These are phyloP conservation scores for Pichia occidentalis DNA, from an alignment of 805 yeast genomes.

Conservation along the genomic window DNA sequence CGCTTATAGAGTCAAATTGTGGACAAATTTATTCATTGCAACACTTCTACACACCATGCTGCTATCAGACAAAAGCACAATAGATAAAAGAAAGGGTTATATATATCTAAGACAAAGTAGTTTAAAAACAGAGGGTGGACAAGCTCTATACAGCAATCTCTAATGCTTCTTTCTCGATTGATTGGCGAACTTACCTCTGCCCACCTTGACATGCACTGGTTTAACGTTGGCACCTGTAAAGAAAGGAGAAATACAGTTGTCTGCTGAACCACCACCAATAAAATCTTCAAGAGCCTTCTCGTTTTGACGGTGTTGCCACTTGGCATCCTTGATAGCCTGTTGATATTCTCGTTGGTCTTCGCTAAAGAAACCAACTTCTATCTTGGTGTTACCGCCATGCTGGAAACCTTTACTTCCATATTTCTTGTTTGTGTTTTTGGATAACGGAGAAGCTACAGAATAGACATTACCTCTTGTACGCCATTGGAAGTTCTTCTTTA, in stretches of 20 bases:
- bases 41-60: no score
- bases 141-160: no score
- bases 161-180: constrained; percentile 39
- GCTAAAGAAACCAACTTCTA: constrained; percentile 56
- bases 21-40: no score
- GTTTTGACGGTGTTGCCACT: constrained; percentile 79
- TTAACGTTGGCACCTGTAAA: constrained; percentile 49
- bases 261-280: constrained; percentile 93
- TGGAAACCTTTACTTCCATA: constrained; percentile 77
- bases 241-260: constrained; percentile 85
- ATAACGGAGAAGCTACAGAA: constrained; percentile 80
- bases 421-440: constrained; percentile 63
- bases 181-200: constrained; percentile 77
- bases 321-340: constrained; percentile 79
- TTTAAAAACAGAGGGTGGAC: no score
- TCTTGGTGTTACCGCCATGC: constrained; percentile 52
- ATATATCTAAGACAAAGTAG: no score
- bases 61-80: no score
- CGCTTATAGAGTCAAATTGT: no score
- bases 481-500: constrained; percentile 93
- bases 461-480: constrained; percentile 77
- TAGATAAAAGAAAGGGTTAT: no score
- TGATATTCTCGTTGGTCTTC: constrained; percentile 95
- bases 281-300: constrained; percentile 82
- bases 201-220: constrained; percentile 69